Percentiles rank a stretch among this genome's conserved stretches.
Conservation (phyloP, 345 rosid genomes). For the Hibiscus tridactylites region DNA sequence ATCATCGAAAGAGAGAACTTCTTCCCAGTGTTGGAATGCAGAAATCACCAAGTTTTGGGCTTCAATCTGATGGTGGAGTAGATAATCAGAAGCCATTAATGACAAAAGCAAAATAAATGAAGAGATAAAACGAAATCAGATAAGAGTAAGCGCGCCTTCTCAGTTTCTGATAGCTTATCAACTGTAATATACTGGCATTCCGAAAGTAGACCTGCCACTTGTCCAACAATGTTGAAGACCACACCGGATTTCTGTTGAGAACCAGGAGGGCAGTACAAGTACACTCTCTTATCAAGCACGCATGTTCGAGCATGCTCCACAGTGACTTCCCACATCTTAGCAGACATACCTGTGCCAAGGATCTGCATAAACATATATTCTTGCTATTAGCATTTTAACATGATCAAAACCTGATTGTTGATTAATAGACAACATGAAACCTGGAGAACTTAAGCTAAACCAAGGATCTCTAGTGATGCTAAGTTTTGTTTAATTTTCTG, state of each 20-base stretch:
- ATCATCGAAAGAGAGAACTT: slow-evolving; percentile 58
- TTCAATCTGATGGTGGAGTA: slow-evolving; percentile 43
- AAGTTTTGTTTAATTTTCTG: background rate
- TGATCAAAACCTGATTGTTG: background rate
- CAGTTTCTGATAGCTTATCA: slow-evolving; percentile 69
- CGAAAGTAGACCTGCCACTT: slow-evolving; percentile 66
- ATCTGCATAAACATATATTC: slow-evolving; percentile 38
- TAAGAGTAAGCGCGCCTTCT: slow-evolving; percentile 42
- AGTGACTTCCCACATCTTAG: slow-evolving; percentile 97
- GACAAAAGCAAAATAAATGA: slow-evolving; percentile 6
- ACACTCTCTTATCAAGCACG: slow-evolving; percentile 56
- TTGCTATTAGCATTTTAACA: background rate
- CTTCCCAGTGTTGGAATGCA: slow-evolving; percentile 59
- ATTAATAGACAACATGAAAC: background rate
- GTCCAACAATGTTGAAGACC: slow-evolving; percentile 88
- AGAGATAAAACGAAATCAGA: background rate
- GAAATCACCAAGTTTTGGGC: slow-evolving; percentile 57
- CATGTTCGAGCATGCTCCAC: slow-evolving; percentile 86
- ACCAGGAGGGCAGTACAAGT: slow-evolving; percentile 49
- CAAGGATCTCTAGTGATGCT: background rate
- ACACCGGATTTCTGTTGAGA: slow-evolving; percentile 65
- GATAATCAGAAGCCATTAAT: slow-evolving; percentile 15
- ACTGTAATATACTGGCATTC: slow-evolving; percentile 55
- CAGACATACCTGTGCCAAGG: slow-evolving; percentile 97
- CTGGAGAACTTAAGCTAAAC: background rate